These are phyloP conservation scores for Pinus taeda DNA, from an alignment of 75 land plant genomes.

Conservation along the genomic window DNA sequence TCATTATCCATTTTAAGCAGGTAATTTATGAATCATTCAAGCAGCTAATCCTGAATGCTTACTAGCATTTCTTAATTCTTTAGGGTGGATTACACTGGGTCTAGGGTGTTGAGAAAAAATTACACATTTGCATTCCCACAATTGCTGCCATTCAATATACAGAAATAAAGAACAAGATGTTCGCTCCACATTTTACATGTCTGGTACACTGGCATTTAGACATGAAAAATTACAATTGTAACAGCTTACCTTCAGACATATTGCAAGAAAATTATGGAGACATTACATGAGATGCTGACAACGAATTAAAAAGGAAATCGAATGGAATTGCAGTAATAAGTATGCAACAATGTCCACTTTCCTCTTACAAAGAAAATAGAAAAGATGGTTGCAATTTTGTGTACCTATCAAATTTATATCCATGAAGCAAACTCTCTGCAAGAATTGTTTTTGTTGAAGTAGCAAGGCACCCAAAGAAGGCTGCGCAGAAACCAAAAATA, in stretches of 20 bases:
- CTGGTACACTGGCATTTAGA: neutral
- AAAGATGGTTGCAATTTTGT: neutral
- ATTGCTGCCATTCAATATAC: neutral
- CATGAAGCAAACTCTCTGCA: slow-evolving; percentile 89
- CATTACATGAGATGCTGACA: neutral
- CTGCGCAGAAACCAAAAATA: slow-evolving; percentile 87
- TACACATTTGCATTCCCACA: neutral
- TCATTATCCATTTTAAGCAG: neutral
- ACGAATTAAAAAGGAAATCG: neutral
- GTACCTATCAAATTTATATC: slow-evolving; percentile 97
- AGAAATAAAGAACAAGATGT: neutral
- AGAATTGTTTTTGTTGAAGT: slow-evolving; percentile 98
- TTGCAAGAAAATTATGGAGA: neutral
- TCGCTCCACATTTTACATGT: neutral
- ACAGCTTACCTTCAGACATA: neutral
- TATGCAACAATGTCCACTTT: neutral
- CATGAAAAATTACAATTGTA: neutral
- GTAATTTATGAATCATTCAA: neutral
- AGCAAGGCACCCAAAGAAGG: slow-evolving; percentile 93
- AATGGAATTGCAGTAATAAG: neutral
- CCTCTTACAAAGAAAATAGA: neutral
- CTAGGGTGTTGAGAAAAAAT: neutral
- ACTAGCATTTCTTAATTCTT: no score
- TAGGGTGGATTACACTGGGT: neutral
- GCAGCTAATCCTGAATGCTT: neutral